Evolutionary conservation across 208 protist species (phyloP).

Genomic region (Leishmania major): DNA sequence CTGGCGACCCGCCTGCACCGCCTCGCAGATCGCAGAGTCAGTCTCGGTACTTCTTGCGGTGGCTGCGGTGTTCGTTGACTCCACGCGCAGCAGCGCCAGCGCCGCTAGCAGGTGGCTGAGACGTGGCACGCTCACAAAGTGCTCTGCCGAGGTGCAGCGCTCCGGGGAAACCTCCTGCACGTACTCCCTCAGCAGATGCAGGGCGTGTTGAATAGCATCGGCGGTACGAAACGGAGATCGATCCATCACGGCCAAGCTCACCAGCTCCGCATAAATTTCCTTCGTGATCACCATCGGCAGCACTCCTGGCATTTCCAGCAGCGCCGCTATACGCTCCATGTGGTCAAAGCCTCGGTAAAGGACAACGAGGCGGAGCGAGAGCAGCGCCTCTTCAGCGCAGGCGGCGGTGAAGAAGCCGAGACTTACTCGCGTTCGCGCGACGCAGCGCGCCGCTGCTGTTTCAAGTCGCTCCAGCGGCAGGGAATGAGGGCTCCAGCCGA

Average conservation of each 20-base stretch:
- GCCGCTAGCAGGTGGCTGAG: constrained; percentile 30
- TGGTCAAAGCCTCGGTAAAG: constrained; percentile 61
- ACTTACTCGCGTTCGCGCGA: constrained; percentile 28
- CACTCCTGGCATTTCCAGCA: constrained; percentile 32
- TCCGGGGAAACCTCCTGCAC: constrained; percentile 43
- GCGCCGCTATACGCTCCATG: constrained; percentile 49
- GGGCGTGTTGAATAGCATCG: constrained; percentile 24
- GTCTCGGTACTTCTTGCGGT: not conserved
- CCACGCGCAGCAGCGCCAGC: constrained; percentile 23
- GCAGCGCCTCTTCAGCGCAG: constrained; percentile 49
- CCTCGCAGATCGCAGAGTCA: not conserved
- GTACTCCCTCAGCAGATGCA: constrained; percentile 29
- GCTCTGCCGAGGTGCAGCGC: constrained; percentile 33
- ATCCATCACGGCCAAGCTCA: constrained; percentile 77
- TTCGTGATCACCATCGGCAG: constrained; percentile 39
- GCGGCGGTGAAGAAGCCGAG: constrained; percentile 14
- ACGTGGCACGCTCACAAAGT: constrained; percentile 31
- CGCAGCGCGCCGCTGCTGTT: constrained; percentile 31
- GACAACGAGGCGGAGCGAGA: constrained; percentile 58
- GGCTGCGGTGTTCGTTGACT: not conserved
- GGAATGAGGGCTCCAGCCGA: constrained; percentile 65
- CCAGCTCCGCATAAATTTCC: constrained; percentile 57
- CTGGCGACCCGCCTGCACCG: constrained; percentile 4
- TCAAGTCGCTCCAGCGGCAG: constrained; percentile 45
- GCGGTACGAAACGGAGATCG: constrained; percentile 34